Conservation (phyloP, 225 moss, liverwort and hornwort genomes). For the Anthoceros angustus region DNA sequence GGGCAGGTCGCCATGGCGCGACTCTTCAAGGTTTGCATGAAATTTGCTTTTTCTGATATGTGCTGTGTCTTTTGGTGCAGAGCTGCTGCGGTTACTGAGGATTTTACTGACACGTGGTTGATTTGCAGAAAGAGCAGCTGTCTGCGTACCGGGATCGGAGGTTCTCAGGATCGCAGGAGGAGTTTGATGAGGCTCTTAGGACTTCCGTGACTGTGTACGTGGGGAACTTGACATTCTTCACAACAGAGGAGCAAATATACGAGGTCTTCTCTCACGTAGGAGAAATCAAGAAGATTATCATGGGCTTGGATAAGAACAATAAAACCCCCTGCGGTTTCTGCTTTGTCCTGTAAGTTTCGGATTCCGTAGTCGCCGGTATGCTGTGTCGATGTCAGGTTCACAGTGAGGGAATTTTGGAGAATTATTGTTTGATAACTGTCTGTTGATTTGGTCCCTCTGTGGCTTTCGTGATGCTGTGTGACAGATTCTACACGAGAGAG, state of each 20-base stretch:
- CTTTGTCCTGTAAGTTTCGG: conserved; percentile 57
- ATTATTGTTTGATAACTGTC: neutral
- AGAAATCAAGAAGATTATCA: conserved; percentile 87
- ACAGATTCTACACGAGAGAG: conserved; percentile 80
- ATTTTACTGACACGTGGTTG: no score
- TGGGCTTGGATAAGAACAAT: conserved; percentile 93
- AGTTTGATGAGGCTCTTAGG: conserved; percentile 70
- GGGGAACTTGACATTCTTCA: conserved; percentile 89
- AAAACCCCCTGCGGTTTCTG: conserved; percentile 99
- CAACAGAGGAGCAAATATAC: conserved; percentile 99
- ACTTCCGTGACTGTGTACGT: conserved; percentile 80
- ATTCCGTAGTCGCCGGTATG: neutral
- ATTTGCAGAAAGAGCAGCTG: conserved; percentile 68
- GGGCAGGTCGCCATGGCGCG: no score
- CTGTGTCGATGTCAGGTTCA: neutral
- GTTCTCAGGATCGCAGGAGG: conserved; percentile 76
- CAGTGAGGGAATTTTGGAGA: neutral
- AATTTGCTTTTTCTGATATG: no score
- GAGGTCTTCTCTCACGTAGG: conserved; percentile 91
- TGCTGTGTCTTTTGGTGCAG: no score
- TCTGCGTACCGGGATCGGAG: conserved; percentile 90
- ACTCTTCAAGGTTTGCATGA: no score
- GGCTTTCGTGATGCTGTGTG: neutral
- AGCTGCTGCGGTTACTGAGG: no score
- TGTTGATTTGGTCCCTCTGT: neutral